Evolutionary conservation across 2,329 filamentous ascomycete genomes (phyloP).

Genomic region (Epichloe sibirici): DNA sequence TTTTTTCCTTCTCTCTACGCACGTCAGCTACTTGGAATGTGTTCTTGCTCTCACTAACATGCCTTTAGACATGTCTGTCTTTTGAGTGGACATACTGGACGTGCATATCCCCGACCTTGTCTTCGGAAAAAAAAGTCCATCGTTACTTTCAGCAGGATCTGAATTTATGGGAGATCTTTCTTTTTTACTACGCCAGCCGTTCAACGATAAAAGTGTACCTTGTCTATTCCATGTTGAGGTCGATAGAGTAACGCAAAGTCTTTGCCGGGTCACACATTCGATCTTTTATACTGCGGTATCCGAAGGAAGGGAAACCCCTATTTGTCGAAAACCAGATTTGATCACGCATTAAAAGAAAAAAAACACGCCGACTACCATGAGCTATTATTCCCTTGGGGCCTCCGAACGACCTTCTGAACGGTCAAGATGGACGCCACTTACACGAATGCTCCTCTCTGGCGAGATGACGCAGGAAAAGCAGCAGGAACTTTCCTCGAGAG

Average conservation of each 20-base stretch:
- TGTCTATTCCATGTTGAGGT: not conserved
- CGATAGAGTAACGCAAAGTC: not conserved
- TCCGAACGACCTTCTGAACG: constrained; percentile 45
- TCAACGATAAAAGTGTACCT: not conserved
- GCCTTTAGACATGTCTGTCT: not conserved
- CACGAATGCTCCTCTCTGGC: constrained; percentile 70
- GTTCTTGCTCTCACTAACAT: not conserved
- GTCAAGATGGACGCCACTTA: constrained; percentile 71
- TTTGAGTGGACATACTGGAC: not conserved
- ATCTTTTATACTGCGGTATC: not conserved
- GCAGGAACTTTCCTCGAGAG: constrained; percentile 52
- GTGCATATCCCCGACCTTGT: not conserved
- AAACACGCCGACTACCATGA: constrained; percentile 13
- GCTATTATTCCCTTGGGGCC: constrained; percentile 16
- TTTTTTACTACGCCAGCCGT: not conserved
- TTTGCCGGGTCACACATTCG: not conserved
- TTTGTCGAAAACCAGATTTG: not conserved
- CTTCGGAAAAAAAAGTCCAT: not conserved
- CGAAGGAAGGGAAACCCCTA: too few relatives aligned
- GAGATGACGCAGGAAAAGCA: constrained; percentile 67
- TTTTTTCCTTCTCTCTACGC: not conserved
- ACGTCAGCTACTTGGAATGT: not conserved
- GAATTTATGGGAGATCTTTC: not conserved
- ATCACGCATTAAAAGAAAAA: constrained; percentile 2
- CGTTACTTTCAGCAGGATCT: constrained; percentile 6